Conservation (phyloP, 768 basidiomycete genomes). For the Boletus rufocinnamomeus region DNA sequence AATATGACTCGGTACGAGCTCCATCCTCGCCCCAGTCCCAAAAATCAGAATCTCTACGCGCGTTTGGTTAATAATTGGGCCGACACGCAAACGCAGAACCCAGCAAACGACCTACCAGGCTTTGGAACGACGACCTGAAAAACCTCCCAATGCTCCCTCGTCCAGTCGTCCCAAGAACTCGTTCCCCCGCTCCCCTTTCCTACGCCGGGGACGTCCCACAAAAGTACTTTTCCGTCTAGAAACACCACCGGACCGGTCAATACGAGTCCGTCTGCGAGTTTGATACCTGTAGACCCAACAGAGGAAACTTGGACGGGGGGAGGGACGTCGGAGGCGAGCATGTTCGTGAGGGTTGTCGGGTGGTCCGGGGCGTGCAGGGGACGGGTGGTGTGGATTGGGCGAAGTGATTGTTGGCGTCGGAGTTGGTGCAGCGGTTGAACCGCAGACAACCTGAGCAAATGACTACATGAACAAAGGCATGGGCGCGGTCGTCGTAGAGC, state of each 20-base stretch:
- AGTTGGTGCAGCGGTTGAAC: neutral
- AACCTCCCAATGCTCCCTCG: constrained; percentile 68
- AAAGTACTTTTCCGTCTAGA: constrained; percentile 78
- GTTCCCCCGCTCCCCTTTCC: neutral
- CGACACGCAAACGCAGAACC: neutral
- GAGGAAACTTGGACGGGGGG: constrained; percentile 73
- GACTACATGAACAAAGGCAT: neutral
- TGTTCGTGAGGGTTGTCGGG: constrained; percentile 56
- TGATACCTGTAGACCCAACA: constrained; percentile 62
- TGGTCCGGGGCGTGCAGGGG: constrained; percentile 14
- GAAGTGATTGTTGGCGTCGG: neutral
- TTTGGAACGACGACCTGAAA: constrained; percentile 82
- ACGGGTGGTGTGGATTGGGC: constrained; percentile 20
- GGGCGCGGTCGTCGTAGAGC: constrained; percentile 3
- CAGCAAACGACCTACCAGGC: constrained; percentile 61
- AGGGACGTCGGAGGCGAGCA: constrained; percentile 68
- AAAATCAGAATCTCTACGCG: constrained; percentile 83
- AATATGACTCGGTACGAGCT: constrained; percentile 68
- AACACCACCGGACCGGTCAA: constrained; percentile 81
- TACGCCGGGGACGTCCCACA: constrained; percentile 78
- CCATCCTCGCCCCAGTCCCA: constrained; percentile 76
- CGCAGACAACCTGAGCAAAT: neutral
- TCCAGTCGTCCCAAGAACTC: constrained; percentile 69
- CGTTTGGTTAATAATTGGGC: neutral
- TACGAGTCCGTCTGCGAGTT: constrained; percentile 75